Evolutionary conservation across 2,329 filamentous ascomycete species (phyloP), one percentile per base, ranked within the genome.

Genomic region (Colletotrichum scovillei): DNA sequence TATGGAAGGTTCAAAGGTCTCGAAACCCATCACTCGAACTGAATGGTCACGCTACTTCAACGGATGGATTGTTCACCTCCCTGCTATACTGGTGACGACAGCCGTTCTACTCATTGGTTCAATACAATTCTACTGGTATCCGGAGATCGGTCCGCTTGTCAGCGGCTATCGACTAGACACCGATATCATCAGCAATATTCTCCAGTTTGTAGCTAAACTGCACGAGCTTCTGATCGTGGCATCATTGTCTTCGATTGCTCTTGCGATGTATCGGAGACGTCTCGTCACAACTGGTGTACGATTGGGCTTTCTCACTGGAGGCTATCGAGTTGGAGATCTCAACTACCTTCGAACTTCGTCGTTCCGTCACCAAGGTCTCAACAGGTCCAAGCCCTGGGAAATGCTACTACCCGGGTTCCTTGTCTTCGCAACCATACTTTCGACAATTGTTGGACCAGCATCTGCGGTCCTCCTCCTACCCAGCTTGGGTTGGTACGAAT

Each of bases 241-340:
- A 5, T 74, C 72, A 4, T 19, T 74, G 19, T 62, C 69, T 3
- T 42, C 69, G 4, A 73, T 74, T n/a, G 63, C 69, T 1, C 52
- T 73, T 7, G 28, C 53, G 12, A 68, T 69, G 22, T 46, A 64
- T 24, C 55, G 60, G 7, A 59, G 72, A 4, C 53, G 55, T 1
- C 24, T 74, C 12, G 19, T 73, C 22, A 64, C 69, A 5, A 60
- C 19, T 19, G 72, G 72, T 11, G 30, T 74, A 3, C 64, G 69
- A 5, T 26, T 72, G 3, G 72, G 72, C 3, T 64, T 74, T 14
- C 63, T 74, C 24, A 74, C 72, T 8, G 72, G 63, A 0, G 69
- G 64, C 1, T 74, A 74, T 19, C 35, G 72, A 5, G 59, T 74
- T 16, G 72, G 72, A 11, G 72, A 74, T 28, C 14, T 73, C 32